These are phyloP conservation scores for Claviceps sp. DNA, from an alignment of 2,329 filamentous ascomycete species.

Conservation along the genomic window DNA sequence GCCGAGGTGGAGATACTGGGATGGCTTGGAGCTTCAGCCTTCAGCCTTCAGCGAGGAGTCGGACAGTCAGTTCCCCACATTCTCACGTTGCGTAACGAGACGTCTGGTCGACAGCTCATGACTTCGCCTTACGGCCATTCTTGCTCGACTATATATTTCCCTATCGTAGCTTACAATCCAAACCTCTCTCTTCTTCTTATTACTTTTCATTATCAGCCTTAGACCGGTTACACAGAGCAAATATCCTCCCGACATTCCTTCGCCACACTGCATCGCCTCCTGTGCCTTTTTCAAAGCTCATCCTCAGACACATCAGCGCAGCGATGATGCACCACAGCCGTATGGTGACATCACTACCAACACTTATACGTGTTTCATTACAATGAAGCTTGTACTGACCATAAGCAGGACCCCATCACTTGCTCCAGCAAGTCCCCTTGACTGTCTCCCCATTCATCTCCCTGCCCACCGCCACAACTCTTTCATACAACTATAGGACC, in stretches of 20 bases:
- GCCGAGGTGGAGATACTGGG: no score
- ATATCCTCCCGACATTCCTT: background rate
- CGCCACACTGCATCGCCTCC: background rate
- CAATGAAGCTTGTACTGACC: slow-evolving; percentile 6
- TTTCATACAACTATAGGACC: slow-evolving; percentile 89
- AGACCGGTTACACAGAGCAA: no score
- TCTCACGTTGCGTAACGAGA: no score
- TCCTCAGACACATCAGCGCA: background rate
- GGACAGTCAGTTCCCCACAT: no score
- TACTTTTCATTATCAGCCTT: no score
- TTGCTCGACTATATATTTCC: no score
- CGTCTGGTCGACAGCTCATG: no score
- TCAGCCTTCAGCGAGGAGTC: no score
- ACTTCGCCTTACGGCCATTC: no score
- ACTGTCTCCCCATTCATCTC: slow-evolving; percentile 91
- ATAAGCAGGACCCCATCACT: slow-evolving; percentile 59
- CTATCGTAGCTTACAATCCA: no score
- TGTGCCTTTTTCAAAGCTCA: background rate
- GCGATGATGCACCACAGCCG: slow-evolving; percentile 21
- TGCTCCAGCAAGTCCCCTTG: slow-evolving; percentile 83
- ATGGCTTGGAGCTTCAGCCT: no score
- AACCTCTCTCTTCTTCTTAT: no score
- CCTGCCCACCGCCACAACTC: slow-evolving; percentile 75
- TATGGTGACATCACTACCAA: slow-evolving; percentile 10
- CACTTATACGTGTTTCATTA: background rate